These are phyloP conservation scores for Epichloe hybrida DNA, from an alignment of 2,329 filamentous ascomycete genomes.

Conservation along the genomic window DNA sequence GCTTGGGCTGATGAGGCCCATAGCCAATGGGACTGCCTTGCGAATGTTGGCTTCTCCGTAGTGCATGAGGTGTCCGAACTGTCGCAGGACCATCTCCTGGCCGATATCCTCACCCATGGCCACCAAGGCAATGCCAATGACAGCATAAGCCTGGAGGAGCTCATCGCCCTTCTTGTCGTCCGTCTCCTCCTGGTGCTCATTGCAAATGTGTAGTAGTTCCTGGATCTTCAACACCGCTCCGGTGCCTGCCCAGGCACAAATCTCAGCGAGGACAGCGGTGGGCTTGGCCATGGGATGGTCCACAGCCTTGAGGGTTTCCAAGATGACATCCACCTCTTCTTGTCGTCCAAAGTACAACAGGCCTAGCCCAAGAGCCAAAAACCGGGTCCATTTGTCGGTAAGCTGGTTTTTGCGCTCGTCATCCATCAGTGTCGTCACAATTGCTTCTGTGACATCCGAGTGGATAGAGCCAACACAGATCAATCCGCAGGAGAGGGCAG, in stretches of 20 bases:
- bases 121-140: slow-evolving; percentile 84
- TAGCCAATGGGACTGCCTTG: slow-evolving; percentile 86
- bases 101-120: slow-evolving; percentile 98
- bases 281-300: slow-evolving; percentile 95
- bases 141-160: slow-evolving; percentile 88
- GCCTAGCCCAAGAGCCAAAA: slow-evolving; percentile 86
- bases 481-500: slow-evolving; percentile 77
- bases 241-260: slow-evolving; percentile 96
- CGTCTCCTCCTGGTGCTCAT: slow-evolving; percentile 88
- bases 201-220: slow-evolving; percentile 93
- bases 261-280: slow-evolving; percentile 90
- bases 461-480: slow-evolving; percentile 90
- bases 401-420: slow-evolving; percentile 82
- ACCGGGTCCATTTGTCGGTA: slow-evolving; percentile 96
- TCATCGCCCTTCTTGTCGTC: slow-evolving; percentile 94
- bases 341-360: slow-evolving; percentile 92
- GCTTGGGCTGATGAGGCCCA: slow-evolving; percentile 92
- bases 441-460: slow-evolving; percentile 79
- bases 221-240: slow-evolving; percentile 95
- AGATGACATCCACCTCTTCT: slow-evolving; percentile 95
- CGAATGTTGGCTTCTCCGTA: slow-evolving; percentile 96
- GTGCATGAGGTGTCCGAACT: slow-evolving; percentile 98
- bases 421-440: slow-evolving; percentile 84
- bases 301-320: slow-evolving; percentile 92
- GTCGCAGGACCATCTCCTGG: slow-evolving; percentile 95